Conservation (phyloP, 2,329 filamentous ascomycete genomes). For the Neonectria faginata region DNA sequence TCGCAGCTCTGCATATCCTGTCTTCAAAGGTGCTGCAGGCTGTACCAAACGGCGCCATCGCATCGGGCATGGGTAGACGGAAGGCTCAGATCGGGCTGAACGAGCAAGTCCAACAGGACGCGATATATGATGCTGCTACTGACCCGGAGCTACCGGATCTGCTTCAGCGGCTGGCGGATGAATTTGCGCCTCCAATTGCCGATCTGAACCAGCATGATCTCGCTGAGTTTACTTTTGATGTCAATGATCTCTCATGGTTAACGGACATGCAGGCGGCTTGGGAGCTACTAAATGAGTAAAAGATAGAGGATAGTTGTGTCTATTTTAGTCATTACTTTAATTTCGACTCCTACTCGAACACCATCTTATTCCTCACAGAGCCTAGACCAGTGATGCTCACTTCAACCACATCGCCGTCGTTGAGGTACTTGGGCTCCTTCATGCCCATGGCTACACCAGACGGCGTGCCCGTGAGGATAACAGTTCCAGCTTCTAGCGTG, state of each 20-base stretch:
- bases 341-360: constrained; percentile 44
- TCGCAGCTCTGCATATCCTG: constrained; percentile 50
- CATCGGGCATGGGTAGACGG: background rate
- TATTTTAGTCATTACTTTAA: constrained; percentile 8
- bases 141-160: constrained; percentile 27
- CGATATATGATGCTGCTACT: background rate
- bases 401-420: constrained; percentile 58
- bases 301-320: background rate
- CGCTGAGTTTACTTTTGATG: constrained; percentile 46
- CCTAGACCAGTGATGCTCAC: constrained; percentile 54
- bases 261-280: constrained; percentile 50
- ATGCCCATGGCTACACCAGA: constrained; percentile 61
- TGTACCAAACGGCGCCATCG: constrained; percentile 9
- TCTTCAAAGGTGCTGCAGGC: constrained; percentile 50
- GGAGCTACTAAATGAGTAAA: constrained; percentile 45
- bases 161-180: constrained; percentile 37
- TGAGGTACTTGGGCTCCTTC: constrained; percentile 56
- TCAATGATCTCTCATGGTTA: constrained; percentile 50
- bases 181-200: constrained; percentile 37
- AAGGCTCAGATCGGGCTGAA: background rate
- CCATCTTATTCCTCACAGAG: constrained; percentile 54
- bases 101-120: background rate
- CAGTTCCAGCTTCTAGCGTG: constrained; percentile 63
- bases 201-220: constrained; percentile 43
- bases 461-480: constrained; percentile 62